Conservation (phyloP, 148 eudicot species). For the Camellia granthamiana region DNA sequence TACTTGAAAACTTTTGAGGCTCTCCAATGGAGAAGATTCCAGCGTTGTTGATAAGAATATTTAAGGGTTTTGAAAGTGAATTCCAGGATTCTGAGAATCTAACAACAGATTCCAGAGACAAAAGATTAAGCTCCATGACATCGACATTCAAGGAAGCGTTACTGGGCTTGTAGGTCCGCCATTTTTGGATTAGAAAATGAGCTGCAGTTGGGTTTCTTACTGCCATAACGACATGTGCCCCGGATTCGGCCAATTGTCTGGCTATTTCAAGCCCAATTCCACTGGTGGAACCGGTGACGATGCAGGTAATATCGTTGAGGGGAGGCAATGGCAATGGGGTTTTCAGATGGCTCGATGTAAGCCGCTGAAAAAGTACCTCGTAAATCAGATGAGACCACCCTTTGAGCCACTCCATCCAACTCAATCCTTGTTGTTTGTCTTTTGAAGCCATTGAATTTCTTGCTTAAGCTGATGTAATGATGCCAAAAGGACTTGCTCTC, state of each 20-base stretch:
- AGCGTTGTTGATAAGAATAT: slow-evolving; percentile 28
- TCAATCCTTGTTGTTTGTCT: slow-evolving; percentile 10
- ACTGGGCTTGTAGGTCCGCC: slow-evolving; percentile 9
- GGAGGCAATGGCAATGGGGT: slow-evolving; percentile 28
- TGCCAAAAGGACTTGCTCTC: not conserved
- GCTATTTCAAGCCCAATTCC: slow-evolving; percentile 33
- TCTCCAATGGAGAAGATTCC: slow-evolving; percentile 31
- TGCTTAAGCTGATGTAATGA: not conserved
- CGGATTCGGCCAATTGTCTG: slow-evolving; percentile 29
- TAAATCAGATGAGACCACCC: slow-evolving; percentile 23
- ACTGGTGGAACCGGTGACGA: slow-evolving; percentile 31
- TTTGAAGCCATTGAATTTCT: not conserved
- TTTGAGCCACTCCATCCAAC: slow-evolving; percentile 33
- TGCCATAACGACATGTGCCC: slow-evolving; percentile 32
- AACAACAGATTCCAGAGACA: slow-evolving; percentile 26
- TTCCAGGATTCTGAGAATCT: slow-evolving; percentile 30
- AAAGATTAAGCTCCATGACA: slow-evolving; percentile 36
- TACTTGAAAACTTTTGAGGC: slow-evolving; percentile 29
- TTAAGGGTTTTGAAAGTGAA: slow-evolving; percentile 21
- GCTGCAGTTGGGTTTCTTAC: slow-evolving; percentile 27
- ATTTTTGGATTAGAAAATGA: slow-evolving; percentile 21
- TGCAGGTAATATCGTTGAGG: slow-evolving; percentile 16
- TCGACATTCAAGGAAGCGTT: slow-evolving; percentile 8
- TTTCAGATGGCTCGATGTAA: slow-evolving; percentile 19
- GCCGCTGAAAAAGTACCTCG: slow-evolving; percentile 24